Percentiles rank a stretch among this genome's conserved stretches.
Evolutionary conservation across 169 alveolate species (phyloP).

Genomic region (Eimeria tenella): DNA sequence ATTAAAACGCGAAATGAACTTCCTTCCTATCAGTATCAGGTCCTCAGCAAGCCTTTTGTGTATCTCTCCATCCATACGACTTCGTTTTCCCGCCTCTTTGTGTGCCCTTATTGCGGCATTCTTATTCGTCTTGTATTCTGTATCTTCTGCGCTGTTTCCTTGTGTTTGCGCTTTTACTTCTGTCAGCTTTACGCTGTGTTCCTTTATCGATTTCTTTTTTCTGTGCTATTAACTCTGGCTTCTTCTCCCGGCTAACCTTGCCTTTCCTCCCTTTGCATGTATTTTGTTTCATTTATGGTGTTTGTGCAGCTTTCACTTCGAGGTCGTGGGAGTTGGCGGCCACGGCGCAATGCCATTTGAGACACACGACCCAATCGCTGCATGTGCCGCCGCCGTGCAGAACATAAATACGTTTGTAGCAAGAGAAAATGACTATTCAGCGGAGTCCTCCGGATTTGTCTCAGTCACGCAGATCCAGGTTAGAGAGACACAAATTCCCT

Average conservation of each 20-base stretch:
- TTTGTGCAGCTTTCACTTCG: conserved; percentile 68
- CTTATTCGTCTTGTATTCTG: neutral
- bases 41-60: neutral
- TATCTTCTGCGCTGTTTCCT: neutral
- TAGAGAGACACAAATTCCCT: neutral
- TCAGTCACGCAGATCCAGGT: conserved; percentile 78
- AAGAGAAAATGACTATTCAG: conserved; percentile 72
- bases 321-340: conserved; percentile 76
- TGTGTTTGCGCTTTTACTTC: too few relatives aligned
- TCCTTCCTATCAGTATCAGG: neutral
- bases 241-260: neutral
- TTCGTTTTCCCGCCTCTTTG: neutral
- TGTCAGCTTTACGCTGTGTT: neutral
- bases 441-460: conserved; percentile 43
- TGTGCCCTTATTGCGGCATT: neutral
- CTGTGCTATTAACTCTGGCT: neutral
- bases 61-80: neutral
- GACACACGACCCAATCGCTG: conserved; percentile 77
- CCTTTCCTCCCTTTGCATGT: neutral
- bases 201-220: neutral
- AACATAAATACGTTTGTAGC: conserved; percentile 63
- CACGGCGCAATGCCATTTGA: conserved; percentile 77
- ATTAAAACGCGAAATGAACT: neutral
- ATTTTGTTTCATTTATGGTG: neutral
- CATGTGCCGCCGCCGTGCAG: conserved; percentile 73